Base-by-base conservation (phyloP, 1,284 basidiomycete genomes). In the Boletus semigastroideus region DNA sequence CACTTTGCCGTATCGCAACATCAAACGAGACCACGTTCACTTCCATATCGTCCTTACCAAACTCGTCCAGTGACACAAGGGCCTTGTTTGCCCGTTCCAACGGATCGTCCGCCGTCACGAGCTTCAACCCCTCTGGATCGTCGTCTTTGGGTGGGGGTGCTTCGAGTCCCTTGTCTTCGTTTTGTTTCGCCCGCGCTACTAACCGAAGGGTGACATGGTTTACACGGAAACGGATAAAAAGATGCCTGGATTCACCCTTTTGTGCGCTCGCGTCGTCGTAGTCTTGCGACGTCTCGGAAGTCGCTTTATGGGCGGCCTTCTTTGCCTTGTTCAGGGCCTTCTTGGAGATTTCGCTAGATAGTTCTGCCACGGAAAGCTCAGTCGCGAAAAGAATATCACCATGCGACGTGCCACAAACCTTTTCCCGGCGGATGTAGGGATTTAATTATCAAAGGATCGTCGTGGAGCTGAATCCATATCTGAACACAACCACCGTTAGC, bases 241-340 rank as follows among this genome's bases (percentile, higher is more conserved):
- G 48, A 57, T 53, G 52, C 52, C 42, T 54, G 74, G 72, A 69
- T 71, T 82, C 62, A 69, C 67, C 67, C 53, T 71, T 72, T 65
- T 67, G 61, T 61, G 51, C 48, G 53, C 42, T 59, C 36, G 52
- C 34, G 31, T 68, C 66, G 42, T 67, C 74, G 66, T 81, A 89
- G 37, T 63, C 63, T 27, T 48, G 66, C 65, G 88, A 86, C 16
- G 77, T 66, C 30, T 87, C 87, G 43, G 83, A 80, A 52, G 80
- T 79, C 0, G 75, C 77, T 70, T 89, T 91, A 54, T 78, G 77
- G 6, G 87, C 86, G 0, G 85, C 92, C 67, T 94, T 95, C 69
- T 90, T 91, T 28, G 91, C 92, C 65, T 92, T 95, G 71, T 93
- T 94, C 67, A 89, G 87, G 0, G 90, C 91, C 69, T 94, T 95